Percentiles rank a stretch among this genome's conserved stretches.
Conservation (phyloP, 1,284 basidiomycete species). For the Lignosus rhinocerotis region DNA sequence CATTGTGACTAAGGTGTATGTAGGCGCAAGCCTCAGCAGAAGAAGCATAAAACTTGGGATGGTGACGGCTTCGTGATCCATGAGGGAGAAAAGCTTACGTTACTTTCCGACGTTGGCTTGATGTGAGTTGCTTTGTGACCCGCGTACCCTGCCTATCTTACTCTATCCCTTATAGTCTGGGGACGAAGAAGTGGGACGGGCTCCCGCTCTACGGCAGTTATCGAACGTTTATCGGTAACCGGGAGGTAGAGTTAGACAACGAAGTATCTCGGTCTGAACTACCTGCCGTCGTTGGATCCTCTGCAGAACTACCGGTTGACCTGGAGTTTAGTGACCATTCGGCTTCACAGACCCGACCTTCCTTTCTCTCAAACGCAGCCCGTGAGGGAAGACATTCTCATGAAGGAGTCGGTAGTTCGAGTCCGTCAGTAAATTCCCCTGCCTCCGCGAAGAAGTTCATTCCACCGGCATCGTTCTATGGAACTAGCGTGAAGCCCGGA, state of each 20-base stretch:
- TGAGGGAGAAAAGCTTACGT: constrained; percentile 49
- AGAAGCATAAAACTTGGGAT: constrained; percentile 91
- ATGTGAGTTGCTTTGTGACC: constrained; percentile 44
- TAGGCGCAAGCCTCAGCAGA: constrained; percentile 77
- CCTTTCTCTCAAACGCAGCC: constrained; percentile 13
- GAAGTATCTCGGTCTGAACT: constrained; percentile 49
- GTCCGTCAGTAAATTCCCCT: constrained; percentile 17
- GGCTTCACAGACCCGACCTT: constrained; percentile 13
- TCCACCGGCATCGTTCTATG: constrained; percentile 65
- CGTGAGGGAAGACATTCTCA: constrained; percentile 9
- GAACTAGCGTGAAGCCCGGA: constrained; percentile 44
- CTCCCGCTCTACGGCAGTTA: constrained; percentile 51
- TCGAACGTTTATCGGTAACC: constrained; percentile 51
- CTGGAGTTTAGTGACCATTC: constrained; percentile 28
- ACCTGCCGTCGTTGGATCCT: constrained; percentile 43
- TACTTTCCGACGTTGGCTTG: constrained; percentile 71
- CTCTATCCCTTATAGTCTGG: constrained; percentile 47
- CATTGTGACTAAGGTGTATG: neutral
- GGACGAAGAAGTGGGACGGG: constrained; percentile 63
- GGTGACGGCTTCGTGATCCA: constrained; percentile 68
- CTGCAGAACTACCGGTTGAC: constrained; percentile 32
- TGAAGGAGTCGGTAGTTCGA: constrained; percentile 12
- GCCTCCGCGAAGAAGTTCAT: constrained; percentile 44
- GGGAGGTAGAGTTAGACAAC: constrained; percentile 63
- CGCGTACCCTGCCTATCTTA: constrained; percentile 2